A percentile compares a stretch with the other conserved stretches of the same genome.
These are phyloP conservation scores for Xerocomus amazonicus DNA, from an alignment of 1,284 basidiomycete genomes.

Conservation along the genomic window DNA sequence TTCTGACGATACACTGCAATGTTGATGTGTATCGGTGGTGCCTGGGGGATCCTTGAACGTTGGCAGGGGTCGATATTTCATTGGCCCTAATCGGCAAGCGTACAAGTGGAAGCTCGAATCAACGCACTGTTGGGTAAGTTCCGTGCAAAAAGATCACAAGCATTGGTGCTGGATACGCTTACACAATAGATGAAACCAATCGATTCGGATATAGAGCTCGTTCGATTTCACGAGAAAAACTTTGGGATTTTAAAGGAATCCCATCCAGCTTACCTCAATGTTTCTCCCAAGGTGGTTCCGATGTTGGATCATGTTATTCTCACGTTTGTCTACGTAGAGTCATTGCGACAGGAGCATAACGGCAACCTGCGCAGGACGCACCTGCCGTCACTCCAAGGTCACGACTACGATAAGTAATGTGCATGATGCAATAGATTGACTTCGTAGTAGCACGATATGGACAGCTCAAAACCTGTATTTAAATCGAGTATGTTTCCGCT, in stretches of 20 bases:
- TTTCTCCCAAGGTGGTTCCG: conserved; percentile 7
- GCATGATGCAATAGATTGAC: no score
- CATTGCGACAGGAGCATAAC: conserved; percentile 6
- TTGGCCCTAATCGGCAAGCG: conserved; percentile 19
- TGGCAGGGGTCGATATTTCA: conserved; percentile 25
- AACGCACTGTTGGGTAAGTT: conserved; percentile 20
- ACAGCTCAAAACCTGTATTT: no score
- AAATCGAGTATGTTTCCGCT: no score
- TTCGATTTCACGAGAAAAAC: conserved; percentile 22
- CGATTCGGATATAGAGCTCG: conserved; percentile 11
- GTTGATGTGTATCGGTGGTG: neutral
- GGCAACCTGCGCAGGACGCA: neutral
- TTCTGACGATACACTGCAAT: neutral
- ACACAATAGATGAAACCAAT: conserved; percentile 16
- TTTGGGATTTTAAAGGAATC: conserved; percentile 14
- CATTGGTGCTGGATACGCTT: no score
- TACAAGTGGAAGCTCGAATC: conserved; percentile 31
- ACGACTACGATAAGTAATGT: no score
- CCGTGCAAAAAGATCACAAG: no score
- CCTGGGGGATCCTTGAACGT: neutral
- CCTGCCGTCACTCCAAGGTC: no score
- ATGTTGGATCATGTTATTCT: conserved; percentile 25
- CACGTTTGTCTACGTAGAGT: conserved; percentile 24
- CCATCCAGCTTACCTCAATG: conserved; percentile 21
- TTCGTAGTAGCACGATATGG: no score